Evolutionary conservation across 306 rosid species (phyloP).

Genomic region (Vigna reflexopilosa): DNA sequence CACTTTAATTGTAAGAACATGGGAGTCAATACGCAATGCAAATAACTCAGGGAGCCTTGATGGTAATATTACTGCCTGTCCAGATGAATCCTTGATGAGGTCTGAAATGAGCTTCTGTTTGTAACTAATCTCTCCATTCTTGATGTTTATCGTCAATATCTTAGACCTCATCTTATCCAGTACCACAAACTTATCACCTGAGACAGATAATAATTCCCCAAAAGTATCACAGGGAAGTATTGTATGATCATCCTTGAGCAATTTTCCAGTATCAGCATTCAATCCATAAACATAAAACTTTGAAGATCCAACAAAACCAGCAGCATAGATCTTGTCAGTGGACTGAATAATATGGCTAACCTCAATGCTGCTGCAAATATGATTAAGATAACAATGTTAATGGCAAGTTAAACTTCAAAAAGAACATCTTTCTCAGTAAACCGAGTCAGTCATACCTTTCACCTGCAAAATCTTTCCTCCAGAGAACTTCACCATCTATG

Average conservation of each 20-base stretch:
- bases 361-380: constrained; percentile 78
- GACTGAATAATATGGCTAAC: constrained; percentile 77
- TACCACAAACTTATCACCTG: constrained; percentile 70
- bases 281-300: constrained; percentile 67
- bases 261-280: constrained; percentile 75
- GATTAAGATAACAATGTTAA: constrained; percentile 51
- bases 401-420: constrained; percentile 37
- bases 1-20: constrained; percentile 59
- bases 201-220: constrained; percentile 73
- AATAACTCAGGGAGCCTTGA: constrained; percentile 75
- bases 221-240: constrained; percentile 64
- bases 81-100: constrained; percentile 61
- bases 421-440: constrained; percentile 34
- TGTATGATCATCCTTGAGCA: constrained; percentile 64
- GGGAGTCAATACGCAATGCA: constrained; percentile 63
- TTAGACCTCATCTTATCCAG: constrained; percentile 74
- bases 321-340: constrained; percentile 59
- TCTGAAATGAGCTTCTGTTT: constrained; percentile 61
- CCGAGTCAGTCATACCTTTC: constrained; percentile 64
- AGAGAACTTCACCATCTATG: constrained; percentile 79
- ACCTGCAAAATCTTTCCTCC: constrained; percentile 74
- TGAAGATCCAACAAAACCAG: constrained; percentile 74
- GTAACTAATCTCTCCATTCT: constrained; percentile 66
- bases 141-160: constrained; percentile 64
- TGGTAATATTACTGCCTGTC: constrained; percentile 65